A percentile compares a stretch with the other conserved stretches of the same genome.
These are phyloP conservation scores for Nidularia pulvinata DNA, from an alignment of 768 basidiomycete genomes.

Conservation along the genomic window DNA sequence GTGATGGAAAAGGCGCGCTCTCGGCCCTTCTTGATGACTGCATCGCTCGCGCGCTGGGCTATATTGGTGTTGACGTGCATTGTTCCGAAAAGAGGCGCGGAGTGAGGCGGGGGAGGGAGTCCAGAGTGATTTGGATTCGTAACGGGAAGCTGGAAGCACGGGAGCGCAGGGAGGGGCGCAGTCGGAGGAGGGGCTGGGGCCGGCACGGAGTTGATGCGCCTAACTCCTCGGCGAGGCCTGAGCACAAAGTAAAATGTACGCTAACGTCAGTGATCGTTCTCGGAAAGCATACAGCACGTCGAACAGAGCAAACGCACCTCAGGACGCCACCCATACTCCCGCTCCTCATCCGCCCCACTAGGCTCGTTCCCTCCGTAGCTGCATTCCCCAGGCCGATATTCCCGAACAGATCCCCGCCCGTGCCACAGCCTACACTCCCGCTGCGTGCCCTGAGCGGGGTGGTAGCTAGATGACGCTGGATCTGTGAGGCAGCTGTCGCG, in stretches of 20 bases:
- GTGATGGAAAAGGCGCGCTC: constrained; percentile 28
- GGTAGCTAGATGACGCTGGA: constrained; percentile 41
- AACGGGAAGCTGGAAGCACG: constrained; percentile 13
- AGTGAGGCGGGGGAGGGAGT: constrained; percentile 1
- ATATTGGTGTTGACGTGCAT: constrained; percentile 2
- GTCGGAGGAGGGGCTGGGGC: constrained; percentile 35
- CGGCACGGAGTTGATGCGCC: constrained; percentile 27
- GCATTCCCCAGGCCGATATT: constrained; percentile 13
- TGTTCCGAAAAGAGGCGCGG: not conserved
- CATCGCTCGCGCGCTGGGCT: constrained; percentile 2
- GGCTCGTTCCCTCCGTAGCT: constrained; percentile 32
- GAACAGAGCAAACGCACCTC: not conserved
- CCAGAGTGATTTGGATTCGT: not conserved
- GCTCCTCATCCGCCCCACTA: constrained; percentile 54
- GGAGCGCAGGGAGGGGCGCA: constrained; percentile 36
- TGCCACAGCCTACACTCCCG: constrained; percentile 29
- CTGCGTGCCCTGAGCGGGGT: constrained; percentile 34
- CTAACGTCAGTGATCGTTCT: constrained; percentile 1
- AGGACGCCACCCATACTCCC: constrained; percentile 40
- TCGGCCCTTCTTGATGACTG: constrained; percentile 18
- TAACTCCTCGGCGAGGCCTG: constrained; percentile 39
- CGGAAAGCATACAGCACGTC: not conserved
- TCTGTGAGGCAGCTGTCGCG: constrained; percentile 47
- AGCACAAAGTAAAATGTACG: constrained; percentile 1
- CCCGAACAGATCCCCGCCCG: constrained; percentile 12